These are phyloP conservation scores for Nothomitra cinnamomea DNA, from an alignment of 2,329 filamentous ascomycete genomes.

Conservation along the genomic window DNA sequence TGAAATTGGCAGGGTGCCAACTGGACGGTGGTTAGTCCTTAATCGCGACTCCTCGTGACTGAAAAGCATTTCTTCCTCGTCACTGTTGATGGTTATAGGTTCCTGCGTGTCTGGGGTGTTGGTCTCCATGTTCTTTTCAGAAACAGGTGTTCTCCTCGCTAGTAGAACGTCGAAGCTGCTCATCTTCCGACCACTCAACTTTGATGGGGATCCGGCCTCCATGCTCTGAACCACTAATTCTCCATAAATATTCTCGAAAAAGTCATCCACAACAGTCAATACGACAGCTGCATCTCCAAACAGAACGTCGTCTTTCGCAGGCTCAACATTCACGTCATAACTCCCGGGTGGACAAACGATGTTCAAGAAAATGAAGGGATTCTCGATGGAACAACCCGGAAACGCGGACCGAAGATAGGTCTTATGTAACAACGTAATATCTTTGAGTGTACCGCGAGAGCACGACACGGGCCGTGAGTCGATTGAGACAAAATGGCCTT, in stretches of 20 bases:
- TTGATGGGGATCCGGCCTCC: not conserved
- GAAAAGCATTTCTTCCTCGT: no score
- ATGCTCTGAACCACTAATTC: not conserved
- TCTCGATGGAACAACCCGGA: conserved; percentile 11
- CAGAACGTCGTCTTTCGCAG: conserved; percentile 54
- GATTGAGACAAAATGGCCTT: conserved; percentile 44
- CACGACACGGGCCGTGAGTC: conserved; percentile 48
- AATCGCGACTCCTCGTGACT: no score
- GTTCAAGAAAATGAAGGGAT: conserved; percentile 46
- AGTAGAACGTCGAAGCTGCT: conserved; percentile 11
- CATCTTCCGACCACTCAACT: not conserved
- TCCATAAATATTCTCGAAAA: conserved; percentile 22
- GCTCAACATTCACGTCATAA: conserved; percentile 58
- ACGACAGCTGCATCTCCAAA: conserved; percentile 40
- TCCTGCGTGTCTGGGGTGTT: not conserved
- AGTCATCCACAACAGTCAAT: conserved; percentile 24
- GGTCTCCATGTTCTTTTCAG: not conserved
- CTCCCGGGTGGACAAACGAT: conserved; percentile 42
- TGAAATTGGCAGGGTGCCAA: no score
- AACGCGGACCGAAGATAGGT: conserved; percentile 25
- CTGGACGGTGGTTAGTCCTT: no score
- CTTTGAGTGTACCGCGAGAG: conserved; percentile 39
- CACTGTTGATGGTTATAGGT: not conserved
- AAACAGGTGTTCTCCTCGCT: conserved; percentile 3
- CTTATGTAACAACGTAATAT: conserved; percentile 37